Evolutionary conservation across 306 rosid species (phyloP), one percentile per base, ranked within the genome.

Genomic region (Begonia masoniana): DNA sequence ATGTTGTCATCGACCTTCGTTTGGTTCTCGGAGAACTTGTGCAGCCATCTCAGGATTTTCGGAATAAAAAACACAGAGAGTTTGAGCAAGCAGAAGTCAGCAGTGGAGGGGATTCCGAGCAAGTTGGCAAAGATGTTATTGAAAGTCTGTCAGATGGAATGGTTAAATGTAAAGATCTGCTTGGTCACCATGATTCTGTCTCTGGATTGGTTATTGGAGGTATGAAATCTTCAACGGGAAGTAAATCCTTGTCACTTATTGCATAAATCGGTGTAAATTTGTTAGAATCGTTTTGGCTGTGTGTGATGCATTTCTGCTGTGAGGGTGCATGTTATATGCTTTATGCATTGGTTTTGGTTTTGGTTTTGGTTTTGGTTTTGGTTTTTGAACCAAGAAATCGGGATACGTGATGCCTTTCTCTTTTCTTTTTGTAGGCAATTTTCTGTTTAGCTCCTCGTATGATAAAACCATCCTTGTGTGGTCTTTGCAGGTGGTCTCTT

Each of bases 381-480:
- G 19, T 17, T 1, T 17, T 17, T 17, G 19, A 17, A 17, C 19
- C 19, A 17, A 17, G 19, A 17, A 17, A 17, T 17, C 19, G 19
- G 19, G 19, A 17, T 17, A 17, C 66, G 56, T 55, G 36, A 59
- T 10, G 10, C 50, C 14, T 26, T 26, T 67, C 51, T 26, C 48
- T 50, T 60, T 54, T 51, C 62, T 50, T 70, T 60, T 65, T 72
- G 70, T 69, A 89, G 97, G 97, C 50, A 83, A 76, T 12, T 81
- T 72, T 75, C 72, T 82, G 39, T 81, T 89, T 62, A 89, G 91
- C 91, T 89, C 97, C 69, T 89, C 97, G 19, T 85, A 72, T 50
- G 97, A 89, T 68, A 89, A 85, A 75, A 85, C 95, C 36, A 64
- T 89, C 68, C 72, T 57, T 41, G 83, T 81, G 48, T 89, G 97